phyloP scores from a whole-genome alignment of 352 stramenopile genomes.

The Blastocystis sp. region DNA sequence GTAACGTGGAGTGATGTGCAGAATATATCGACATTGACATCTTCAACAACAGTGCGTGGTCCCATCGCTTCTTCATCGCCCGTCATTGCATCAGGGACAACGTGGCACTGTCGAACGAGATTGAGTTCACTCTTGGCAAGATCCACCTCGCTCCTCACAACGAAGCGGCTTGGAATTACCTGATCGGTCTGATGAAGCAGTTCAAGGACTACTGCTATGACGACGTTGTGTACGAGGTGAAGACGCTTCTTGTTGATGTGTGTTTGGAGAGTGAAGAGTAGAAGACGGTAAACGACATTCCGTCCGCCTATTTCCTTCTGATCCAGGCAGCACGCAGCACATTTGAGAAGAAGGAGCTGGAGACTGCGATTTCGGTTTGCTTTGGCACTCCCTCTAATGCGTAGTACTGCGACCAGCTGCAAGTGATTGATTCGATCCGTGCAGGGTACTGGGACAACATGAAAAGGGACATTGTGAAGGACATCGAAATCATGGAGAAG shows the following conservation, averaged over 20 bases:
- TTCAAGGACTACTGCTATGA: slow-evolving; percentile 13
- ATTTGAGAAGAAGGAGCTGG: not conserved
- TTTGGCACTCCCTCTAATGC: not conserved
- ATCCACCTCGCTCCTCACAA: slow-evolving; percentile 25
- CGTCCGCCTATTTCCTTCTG: too few relatives aligned
- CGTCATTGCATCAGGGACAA: not conserved
- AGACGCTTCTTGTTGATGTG: not conserved
- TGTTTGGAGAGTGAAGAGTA: not conserved
- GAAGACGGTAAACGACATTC: not conserved
- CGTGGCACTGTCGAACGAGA: slow-evolving; percentile 1
- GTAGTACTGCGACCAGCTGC: not conserved
- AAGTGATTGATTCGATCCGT: not conserved
- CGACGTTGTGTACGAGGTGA: not conserved
- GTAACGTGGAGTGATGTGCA: not conserved
- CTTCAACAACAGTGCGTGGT: slow-evolving; percentile 65
- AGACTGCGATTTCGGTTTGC: not conserved
- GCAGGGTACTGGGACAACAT: not conserved
- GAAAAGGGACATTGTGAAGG: not conserved
- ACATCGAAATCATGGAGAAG: not conserved
- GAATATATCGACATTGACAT: slow-evolving; percentile 57
- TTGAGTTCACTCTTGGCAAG: slow-evolving; percentile 9
- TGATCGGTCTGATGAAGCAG: slow-evolving; percentile 14
- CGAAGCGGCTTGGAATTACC: slow-evolving; percentile 60
- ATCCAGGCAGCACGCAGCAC: too few relatives aligned
- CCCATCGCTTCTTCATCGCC: slow-evolving; percentile 53